A percentile compares a stretch with the other conserved stretches of the same genome.
Conservation (phyloP, 2,329 filamentous ascomycete species). For the Trichophyton equinum region DNA sequence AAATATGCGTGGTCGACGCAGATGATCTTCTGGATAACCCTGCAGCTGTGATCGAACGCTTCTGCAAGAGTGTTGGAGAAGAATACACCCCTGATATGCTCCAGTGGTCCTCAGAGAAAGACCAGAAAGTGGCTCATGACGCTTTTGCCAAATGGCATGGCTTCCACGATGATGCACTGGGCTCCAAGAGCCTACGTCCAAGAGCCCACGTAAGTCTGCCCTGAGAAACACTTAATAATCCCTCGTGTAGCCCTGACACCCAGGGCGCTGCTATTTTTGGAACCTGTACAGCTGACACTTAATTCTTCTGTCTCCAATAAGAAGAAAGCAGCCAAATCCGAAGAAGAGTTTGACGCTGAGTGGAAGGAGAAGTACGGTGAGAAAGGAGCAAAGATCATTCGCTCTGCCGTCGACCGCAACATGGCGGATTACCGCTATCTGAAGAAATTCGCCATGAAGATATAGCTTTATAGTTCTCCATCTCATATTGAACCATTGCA, state of each 20-base stretch:
- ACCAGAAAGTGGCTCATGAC: slow-evolving; percentile 53
- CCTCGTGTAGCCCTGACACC: not conserved
- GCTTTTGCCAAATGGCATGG: slow-evolving; percentile 95
- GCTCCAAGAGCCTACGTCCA: slow-evolving; percentile 63
- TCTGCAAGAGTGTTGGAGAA: slow-evolving; percentile 70
- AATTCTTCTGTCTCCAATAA: slow-evolving; percentile 5
- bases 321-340: slow-evolving; percentile 29
- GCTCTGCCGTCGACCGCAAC: slow-evolving; percentile 46
- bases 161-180: slow-evolving; percentile 89
- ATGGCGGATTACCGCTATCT: slow-evolving; percentile 51
- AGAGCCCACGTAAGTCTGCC: slow-evolving; percentile 30
- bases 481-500: not conserved
- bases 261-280: not conserved
- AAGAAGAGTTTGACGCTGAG: slow-evolving; percentile 46
- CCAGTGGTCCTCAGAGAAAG: slow-evolving; percentile 65
- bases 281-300: not conserved
- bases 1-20: slow-evolving; percentile 80
- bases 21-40: slow-evolving; percentile 88
- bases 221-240: not conserved
- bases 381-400: slow-evolving; percentile 46
- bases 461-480: slow-evolving; percentile 16
- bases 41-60: slow-evolving; percentile 58
- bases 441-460: slow-evolving; percentile 52
- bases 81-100: slow-evolving; percentile 69
- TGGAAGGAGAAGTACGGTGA: slow-evolving; percentile 51